Conservation (phyloP, 169 alveolate species). For the Cryptosporidium viatorum region DNA sequence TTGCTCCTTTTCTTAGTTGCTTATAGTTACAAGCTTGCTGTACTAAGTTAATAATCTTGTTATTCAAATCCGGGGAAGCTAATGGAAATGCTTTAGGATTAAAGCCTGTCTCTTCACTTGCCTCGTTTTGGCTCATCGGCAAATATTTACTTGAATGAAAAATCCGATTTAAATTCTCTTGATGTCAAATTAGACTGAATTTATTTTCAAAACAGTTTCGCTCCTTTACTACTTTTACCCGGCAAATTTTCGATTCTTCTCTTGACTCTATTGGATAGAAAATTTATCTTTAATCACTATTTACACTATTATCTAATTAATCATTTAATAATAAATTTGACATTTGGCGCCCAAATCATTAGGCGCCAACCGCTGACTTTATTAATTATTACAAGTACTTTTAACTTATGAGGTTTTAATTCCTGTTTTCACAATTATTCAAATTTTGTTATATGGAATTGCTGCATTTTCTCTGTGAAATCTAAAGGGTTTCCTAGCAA, state of each 20-base stretch:
- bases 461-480: neutral
- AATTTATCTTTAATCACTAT: neutral
- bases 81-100: constrained; percentile 91
- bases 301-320: neutral
- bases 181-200: constrained; percentile 23
- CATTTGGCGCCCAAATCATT: neutral
- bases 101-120: constrained; percentile 76
- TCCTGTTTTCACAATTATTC: neutral
- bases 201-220: neutral
- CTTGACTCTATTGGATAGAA: neutral
- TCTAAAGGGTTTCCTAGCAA: neutral
- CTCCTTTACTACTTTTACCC: neutral
- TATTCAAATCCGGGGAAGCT: constrained; percentile 89
- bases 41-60: constrained; percentile 89
- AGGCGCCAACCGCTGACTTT: neutral
- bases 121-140: constrained; percentile 77
- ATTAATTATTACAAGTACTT: neutral
- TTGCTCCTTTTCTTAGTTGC: constrained; percentile 95
- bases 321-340: neutral
- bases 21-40: constrained; percentile 94
- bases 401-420: neutral
- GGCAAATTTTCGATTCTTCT: neutral
- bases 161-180: neutral
- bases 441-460: no score
- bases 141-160: neutral